Evolutionary conservation across 257 asterid species (phyloP), one percentile per base, ranked within the genome.

Genomic region (Haberlea rhodopensis): DNA sequence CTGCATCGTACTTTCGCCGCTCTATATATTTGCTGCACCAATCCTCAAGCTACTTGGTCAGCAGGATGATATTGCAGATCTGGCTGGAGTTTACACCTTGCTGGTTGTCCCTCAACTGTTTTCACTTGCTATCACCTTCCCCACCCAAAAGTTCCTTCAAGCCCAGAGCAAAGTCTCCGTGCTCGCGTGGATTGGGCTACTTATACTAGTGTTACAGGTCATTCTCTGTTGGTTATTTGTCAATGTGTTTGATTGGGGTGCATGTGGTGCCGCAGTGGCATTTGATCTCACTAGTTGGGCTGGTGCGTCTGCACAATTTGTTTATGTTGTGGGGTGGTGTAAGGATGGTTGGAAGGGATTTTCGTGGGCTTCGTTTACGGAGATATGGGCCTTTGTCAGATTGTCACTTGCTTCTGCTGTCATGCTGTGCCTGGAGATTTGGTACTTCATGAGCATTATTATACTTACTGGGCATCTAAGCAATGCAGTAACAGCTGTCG

Each of bases 131-230:
- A 20, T 81, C 6, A 71, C 43, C 20, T 71, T 81, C 62, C 84
- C 87, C 0, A 76, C 87, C 11, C 68, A 60, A 2, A 81, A 78
- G 48, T 81, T 81, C 61, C 87, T 81, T 60, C 87, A 81, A 59
- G 84, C 87, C 16, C 87, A 81, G 63, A 78, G 84, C 64, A 71
- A 81, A 69, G 87, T 81, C 11, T 61, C 45, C 15, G 76, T 81
- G 37, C 63, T 71, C 7, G 84, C 84, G 6, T 71, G 71, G 72
- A 68, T 76, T 48, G 84, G 80, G 10, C 53, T 81, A 22, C 11
- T 76, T 10, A 82, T 62, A 21, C 48, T 81, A 51, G 51, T 79
- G 16, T n/a, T 73, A 4, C 81, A 76, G 23, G 52, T 62, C 27
- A 7, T 79, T 48, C 19, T 59, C 18, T 83, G 79, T 11, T 81